Percentiles rank a stretch among this genome's conserved stretches.
These are phyloP conservation scores for Phaffomyces thermotolerans DNA, from an alignment of 805 yeast genomes.

Conservation along the genomic window DNA sequence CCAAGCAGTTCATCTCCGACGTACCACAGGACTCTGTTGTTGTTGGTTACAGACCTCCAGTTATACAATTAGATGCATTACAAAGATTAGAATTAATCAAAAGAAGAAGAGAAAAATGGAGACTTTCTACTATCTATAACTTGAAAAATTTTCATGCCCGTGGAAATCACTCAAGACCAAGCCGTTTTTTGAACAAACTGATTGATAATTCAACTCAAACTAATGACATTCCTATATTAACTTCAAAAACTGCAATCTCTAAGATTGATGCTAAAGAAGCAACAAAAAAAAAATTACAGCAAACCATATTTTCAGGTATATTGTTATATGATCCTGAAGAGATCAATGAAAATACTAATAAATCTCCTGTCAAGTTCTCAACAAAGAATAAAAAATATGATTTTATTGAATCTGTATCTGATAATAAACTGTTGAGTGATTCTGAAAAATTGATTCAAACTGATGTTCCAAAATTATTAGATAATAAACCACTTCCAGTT, in stretches of 20 bases:
- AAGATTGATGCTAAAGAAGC: slow-evolving; percentile 10
- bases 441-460: slow-evolving; percentile 15
- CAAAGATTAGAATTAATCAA: slow-evolving; percentile 21
- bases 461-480: not conserved
- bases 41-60: slow-evolving; percentile 26
- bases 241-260: slow-evolving; percentile 11
- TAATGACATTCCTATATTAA: slow-evolving; percentile 14
- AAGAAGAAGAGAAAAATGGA: slow-evolving; percentile 22
- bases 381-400: slow-evolving; percentile 5
- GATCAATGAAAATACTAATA: slow-evolving; percentile 8
- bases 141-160: slow-evolving; percentile 10
- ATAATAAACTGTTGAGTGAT: slow-evolving; percentile 11
- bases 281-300: slow-evolving; percentile 16
- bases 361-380: slow-evolving; percentile 19
- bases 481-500: not conserved
- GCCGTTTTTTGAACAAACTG: slow-evolving; percentile 2
- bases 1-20: not conserved
- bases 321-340: slow-evolving; percentile 20
- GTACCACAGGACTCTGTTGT: not conserved
- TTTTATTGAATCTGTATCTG: slow-evolving; percentile 4
- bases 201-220: slow-evolving; percentile 22
- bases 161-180: not conserved
- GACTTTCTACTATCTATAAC: slow-evolving; percentile 19
- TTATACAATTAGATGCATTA: slow-evolving; percentile 20
- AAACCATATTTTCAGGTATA: slow-evolving; percentile 23